These are phyloP conservation scores for Vicia villosa DNA, from an alignment of 306 rosid species.

Conservation along the genomic window DNA sequence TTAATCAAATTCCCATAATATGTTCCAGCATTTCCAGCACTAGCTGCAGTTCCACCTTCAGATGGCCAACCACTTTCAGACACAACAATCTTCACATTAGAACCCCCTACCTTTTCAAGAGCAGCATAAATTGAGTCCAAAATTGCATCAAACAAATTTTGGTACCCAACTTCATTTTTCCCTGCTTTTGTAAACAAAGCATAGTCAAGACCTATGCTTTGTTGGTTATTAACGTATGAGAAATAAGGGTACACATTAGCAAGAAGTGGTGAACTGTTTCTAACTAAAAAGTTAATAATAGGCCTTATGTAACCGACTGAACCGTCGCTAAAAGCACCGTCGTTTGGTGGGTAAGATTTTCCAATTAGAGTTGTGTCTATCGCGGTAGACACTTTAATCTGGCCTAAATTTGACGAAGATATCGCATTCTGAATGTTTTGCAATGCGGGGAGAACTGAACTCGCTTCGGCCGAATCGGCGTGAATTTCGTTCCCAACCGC, in stretches of 20 bases:
- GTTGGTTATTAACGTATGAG: slow-evolving; percentile 17
- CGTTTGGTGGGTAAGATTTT: slow-evolving; percentile 53
- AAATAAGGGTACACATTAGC: slow-evolving; percentile 71
- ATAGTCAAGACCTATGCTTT: slow-evolving; percentile 37
- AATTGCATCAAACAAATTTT: slow-evolving; percentile 57
- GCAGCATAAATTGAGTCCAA: slow-evolving; percentile 65
- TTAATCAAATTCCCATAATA: slow-evolving; percentile 57
- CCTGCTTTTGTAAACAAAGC: slow-evolving; percentile 54
- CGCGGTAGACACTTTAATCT: slow-evolving; percentile 62
- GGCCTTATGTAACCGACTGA: slow-evolving; percentile 50
- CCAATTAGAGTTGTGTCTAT: slow-evolving; percentile 45
- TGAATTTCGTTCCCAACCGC: slow-evolving; percentile 56
- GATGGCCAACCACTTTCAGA: slow-evolving; percentile 89
- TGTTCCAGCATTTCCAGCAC: slow-evolving; percentile 46
- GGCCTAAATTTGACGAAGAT: slow-evolving; percentile 49
- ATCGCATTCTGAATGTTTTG: slow-evolving; percentile 49
- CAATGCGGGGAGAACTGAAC: slow-evolving; percentile 44
- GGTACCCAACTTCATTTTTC: slow-evolving; percentile 49
- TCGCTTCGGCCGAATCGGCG: slow-evolving; percentile 30
- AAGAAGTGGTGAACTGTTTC: slow-evolving; percentile 68
- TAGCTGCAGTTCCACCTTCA: slow-evolving; percentile 46
- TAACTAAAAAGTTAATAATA: slow-evolving; percentile 44
- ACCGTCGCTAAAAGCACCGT: slow-evolving; percentile 37
- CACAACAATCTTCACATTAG: slow-evolving; percentile 51
- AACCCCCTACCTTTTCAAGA: slow-evolving; percentile 58